A percentile compares a stretch with the other conserved stretches of the same genome.
These are phyloP conservation scores for Brassica hybrid DNA, from an alignment of 441 rosid species.

Conservation along the genomic window DNA sequence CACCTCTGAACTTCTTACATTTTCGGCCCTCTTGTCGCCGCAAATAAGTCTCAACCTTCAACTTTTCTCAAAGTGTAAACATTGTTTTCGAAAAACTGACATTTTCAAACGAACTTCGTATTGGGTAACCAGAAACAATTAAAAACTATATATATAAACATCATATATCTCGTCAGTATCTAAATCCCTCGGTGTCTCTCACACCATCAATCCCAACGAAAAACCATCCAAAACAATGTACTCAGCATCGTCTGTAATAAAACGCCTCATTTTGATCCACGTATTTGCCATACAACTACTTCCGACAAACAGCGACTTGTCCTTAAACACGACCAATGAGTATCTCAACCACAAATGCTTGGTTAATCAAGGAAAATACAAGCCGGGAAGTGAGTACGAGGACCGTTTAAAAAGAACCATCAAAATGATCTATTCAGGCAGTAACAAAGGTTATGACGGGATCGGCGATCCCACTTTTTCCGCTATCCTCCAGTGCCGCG, in stretches of 20 bases:
- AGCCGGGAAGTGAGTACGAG: slow-evolving; percentile 46
- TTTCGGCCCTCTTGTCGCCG: not conserved
- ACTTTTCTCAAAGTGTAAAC: slow-evolving; percentile 1
- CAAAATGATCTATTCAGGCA: not conserved
- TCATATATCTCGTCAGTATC: not conserved
- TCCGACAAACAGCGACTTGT: not conserved
- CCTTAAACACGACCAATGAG: slow-evolving; percentile 21
- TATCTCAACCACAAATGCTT: slow-evolving; percentile 55
- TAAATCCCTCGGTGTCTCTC: not conserved
- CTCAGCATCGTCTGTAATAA: not conserved
- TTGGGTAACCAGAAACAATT: not conserved
- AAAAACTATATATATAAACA: not conserved
- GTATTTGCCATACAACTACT: slow-evolving; percentile 19
- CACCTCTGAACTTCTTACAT: not conserved
- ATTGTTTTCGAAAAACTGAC: not conserved
- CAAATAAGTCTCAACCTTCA: not conserved
- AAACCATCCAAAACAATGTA: not conserved
- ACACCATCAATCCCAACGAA: slow-evolving; percentile 4
- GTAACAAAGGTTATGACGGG: not conserved
- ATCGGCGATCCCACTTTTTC: not conserved
- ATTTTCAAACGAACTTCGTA: not conserved
- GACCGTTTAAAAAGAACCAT: slow-evolving; percentile 36
- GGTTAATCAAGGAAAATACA: slow-evolving; percentile 47
- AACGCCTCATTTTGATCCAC: not conserved
- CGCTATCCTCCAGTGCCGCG: not conserved